Conservation (phyloP, 805 yeast genomes). For the Dipodascopsis uninucleata region DNA sequence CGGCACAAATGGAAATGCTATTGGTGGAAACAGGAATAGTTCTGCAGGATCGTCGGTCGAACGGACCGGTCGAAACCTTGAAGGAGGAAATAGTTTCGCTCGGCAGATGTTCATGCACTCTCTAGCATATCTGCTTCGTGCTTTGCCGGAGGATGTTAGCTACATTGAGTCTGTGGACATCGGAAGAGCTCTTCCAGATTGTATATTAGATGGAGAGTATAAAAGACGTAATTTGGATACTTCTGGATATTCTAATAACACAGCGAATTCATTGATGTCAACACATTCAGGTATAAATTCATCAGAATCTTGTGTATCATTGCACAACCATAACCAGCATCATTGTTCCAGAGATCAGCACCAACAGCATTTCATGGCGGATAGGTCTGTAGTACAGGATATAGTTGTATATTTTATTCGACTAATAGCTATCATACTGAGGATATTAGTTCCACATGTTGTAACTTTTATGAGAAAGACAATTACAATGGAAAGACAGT, state of each 20-base stretch:
- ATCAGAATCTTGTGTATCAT: too few relatives aligned
- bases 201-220: slow-evolving; percentile 1
- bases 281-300: too few relatives aligned
- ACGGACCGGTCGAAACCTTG: not conserved
- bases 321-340: too few relatives aligned
- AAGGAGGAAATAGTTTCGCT: slow-evolving; percentile 3
- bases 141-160: slow-evolving; percentile 14
- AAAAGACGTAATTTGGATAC: too few relatives aligned
- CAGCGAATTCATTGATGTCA: too few relatives aligned
- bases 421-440: slow-evolving; percentile 7
- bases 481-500: slow-evolving; percentile 16
- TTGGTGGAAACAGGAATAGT: too few relatives aligned
- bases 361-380: too few relatives aligned
- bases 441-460: slow-evolving; percentile 11
- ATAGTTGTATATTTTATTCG: slow-evolving; percentile 11
- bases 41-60: slow-evolving; percentile 4
- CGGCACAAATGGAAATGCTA: too few relatives aligned
- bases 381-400: too few relatives aligned
- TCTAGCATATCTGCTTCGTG: slow-evolving; percentile 13
- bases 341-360: too few relatives aligned
- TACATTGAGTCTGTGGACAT: slow-evolving; percentile 9
- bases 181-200: slow-evolving; percentile 7
- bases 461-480: slow-evolving; percentile 7
- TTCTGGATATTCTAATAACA: too few relatives aligned
- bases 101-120: slow-evolving; percentile 20